Conservation (phyloP, 805 yeast species). For the Debaryomyces tyrocola region DNA sequence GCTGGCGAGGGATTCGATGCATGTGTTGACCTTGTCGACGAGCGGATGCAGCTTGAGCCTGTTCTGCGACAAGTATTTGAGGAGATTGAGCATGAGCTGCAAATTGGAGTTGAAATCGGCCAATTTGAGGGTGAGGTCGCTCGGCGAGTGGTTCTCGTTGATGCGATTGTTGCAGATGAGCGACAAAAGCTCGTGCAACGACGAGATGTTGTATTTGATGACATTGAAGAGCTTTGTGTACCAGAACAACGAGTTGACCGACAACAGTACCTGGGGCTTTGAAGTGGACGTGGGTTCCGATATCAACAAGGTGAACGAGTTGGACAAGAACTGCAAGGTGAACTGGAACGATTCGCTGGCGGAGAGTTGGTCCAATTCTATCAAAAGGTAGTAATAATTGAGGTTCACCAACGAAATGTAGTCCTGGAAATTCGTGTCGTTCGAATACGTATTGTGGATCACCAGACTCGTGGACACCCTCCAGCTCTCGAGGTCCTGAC, state of each 20-base stretch:
- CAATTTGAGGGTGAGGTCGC: slow-evolving; percentile 22
- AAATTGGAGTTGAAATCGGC: slow-evolving; percentile 34
- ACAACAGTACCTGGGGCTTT: slow-evolving; percentile 14
- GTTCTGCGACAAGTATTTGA: slow-evolving; percentile 17
- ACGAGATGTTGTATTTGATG: slow-evolving; percentile 25
- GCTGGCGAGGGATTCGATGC: not conserved
- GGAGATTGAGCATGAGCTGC: slow-evolving; percentile 32
- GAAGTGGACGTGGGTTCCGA: slow-evolving; percentile 14
- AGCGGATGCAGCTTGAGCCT: not conserved
- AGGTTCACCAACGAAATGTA: slow-evolving; percentile 34
- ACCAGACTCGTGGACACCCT: slow-evolving; percentile 27
- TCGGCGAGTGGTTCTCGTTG: slow-evolving; percentile 3
- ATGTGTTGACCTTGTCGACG: not conserved
- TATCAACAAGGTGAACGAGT: slow-evolving; percentile 36
- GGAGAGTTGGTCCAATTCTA: slow-evolving; percentile 42
- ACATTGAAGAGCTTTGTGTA: slow-evolving; percentile 37
- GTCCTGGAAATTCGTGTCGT: slow-evolving; percentile 30
- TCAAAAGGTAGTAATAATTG: slow-evolving; percentile 38
- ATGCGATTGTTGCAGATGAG: slow-evolving; percentile 5
- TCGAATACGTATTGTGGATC: slow-evolving; percentile 26
- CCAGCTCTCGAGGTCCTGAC: slow-evolving; percentile 40
- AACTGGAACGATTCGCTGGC: slow-evolving; percentile 39
- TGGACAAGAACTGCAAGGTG: slow-evolving; percentile 41
- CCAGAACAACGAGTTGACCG: slow-evolving; percentile 30
- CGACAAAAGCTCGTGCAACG: slow-evolving; percentile 15